Evolutionary conservation across 1,139 yeast genomes (phyloP), one percentile per base, ranked within the genome.

Genomic region (Magnusiomyces paraingens): DNA sequence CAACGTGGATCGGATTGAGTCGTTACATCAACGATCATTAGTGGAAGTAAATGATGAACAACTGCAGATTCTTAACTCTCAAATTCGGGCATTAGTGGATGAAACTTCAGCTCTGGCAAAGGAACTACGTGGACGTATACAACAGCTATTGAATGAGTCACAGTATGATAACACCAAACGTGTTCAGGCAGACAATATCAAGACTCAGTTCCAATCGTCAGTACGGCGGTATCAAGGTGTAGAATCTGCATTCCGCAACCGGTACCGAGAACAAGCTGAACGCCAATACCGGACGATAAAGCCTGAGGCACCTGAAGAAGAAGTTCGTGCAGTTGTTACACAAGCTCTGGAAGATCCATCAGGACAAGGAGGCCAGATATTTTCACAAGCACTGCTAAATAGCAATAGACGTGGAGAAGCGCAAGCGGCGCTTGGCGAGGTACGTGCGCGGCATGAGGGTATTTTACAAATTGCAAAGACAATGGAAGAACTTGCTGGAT

Each of bases 341-440:
- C 83, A 84, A 53, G 86, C 86, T 62, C 32, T 26, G 32, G 32
- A 26, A 8, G 32, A 26, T 8, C 32, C 32, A 8, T 5, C 32
- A 8, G 48, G 32, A n/a, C 20, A 6, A 8, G 48, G 48, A 3
- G 86, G 90, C 54, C 98, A 91, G 72, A 86, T 90, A 66, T 93
- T 93, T 74, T 91, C 94, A 59, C 96, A 90, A 72, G 97, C 97
- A 15, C 78, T 93, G 62, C 76, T 89, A 78, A 89, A 86, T 73
- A 86, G 95, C 55, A 88, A 89, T 70, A 84, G 97, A 73, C 84
- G 95, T 66, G 99, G 99, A 62, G 96, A 93, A 72, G 98, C 99
- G 52, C 82, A 95, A 70, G 83, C 96, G 39, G 99, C 95, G 2
- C 79, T 93, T 64, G 87, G 89, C 65, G 99, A 94, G 73, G 99